Conservation (phyloP, 2,329 filamentous ascomycete genomes). For the Apiospora sp. region DNA sequence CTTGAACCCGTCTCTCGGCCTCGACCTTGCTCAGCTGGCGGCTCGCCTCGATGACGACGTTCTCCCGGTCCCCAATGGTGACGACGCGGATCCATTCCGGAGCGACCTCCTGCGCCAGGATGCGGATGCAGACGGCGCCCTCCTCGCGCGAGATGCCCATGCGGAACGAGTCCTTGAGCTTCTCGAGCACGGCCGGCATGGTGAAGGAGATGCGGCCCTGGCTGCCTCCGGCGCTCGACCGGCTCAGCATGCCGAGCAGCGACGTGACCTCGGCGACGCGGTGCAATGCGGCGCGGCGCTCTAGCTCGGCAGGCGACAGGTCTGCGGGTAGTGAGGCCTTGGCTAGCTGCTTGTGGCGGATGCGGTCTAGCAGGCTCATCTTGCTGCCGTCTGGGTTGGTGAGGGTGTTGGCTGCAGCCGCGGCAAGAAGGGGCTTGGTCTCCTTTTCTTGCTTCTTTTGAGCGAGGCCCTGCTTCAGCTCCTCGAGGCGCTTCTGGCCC, state of each 20-base stretch:
- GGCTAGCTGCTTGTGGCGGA: conserved; percentile 74
- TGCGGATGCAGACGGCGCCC: conserved; percentile 55
- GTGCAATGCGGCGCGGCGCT: conserved; percentile 70
- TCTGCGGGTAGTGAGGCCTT: conserved; percentile 53
- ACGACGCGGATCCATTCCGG: conserved; percentile 65
- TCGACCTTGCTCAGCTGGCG: conserved; percentile 44
- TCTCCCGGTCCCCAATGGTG: conserved; percentile 60
- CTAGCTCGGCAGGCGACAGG: conserved; percentile 61
- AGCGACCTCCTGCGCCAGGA: conserved; percentile 62
- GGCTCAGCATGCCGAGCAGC: conserved; percentile 71
- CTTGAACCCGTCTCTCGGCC: conserved; percentile 42
- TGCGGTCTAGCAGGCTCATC: conserved; percentile 77
- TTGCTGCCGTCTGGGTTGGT: conserved; percentile 56
- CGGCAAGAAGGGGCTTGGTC: conserved; percentile 43
- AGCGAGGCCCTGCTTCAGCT: conserved; percentile 70
- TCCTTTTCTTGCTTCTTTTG: conserved; percentile 58
- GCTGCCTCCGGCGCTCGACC: conserved; percentile 58
- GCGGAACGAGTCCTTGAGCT: conserved; percentile 72
- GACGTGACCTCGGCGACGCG: conserved; percentile 73
- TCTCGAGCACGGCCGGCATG: conserved; percentile 68
- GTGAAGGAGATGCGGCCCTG: conserved; percentile 66
- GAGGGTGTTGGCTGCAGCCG: conserved; percentile 40
- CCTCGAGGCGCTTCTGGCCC: conserved; percentile 73
- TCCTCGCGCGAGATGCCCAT: conserved; percentile 63
- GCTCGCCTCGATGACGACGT: conserved; percentile 62